Conservation (phyloP, 106 monocot species). For the Cymbidium sinense region DNA sequence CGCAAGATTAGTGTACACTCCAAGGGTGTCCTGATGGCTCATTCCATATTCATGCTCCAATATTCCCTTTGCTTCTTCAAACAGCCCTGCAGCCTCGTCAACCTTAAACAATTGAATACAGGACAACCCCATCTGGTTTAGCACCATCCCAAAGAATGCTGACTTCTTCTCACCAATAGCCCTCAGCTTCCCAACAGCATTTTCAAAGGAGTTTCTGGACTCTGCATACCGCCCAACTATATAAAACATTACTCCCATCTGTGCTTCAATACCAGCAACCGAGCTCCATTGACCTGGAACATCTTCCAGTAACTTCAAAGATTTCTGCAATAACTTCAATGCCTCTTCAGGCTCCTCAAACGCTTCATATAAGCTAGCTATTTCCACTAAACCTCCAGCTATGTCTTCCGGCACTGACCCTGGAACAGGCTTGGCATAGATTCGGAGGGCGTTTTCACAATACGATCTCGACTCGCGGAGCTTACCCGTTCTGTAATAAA, state of each 20-base stretch:
- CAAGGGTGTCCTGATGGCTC: constrained; percentile 45
- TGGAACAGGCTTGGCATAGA: constrained; percentile 44
- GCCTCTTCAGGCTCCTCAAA: constrained; percentile 55
- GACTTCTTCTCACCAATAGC: constrained; percentile 51
- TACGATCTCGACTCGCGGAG: constrained; percentile 51
- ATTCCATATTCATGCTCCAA: constrained; percentile 48
- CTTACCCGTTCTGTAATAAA: constrained; percentile 52
- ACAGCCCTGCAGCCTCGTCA: constrained; percentile 49
- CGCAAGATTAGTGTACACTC: constrained; percentile 57
- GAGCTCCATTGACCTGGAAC: constrained; percentile 44
- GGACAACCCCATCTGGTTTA: constrained; percentile 61
- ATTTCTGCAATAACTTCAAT: constrained; percentile 44
- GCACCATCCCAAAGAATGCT: constrained; percentile 49
- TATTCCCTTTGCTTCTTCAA: constrained; percentile 46
- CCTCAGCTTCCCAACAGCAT: constrained; percentile 46
- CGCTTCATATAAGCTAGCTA: constrained; percentile 49
- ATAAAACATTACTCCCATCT: constrained; percentile 57
- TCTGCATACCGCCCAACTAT: constrained; percentile 44
- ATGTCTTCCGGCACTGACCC: constrained; percentile 45
- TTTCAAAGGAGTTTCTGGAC: constrained; percentile 37
- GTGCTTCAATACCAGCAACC: constrained; percentile 57
- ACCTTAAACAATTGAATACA: constrained; percentile 57
- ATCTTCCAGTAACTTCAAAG: constrained; percentile 43
- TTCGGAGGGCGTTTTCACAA: constrained; percentile 48
- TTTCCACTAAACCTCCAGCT: constrained; percentile 48